A percentile compares a stretch with the other conserved stretches of the same genome.
Conservation (phyloP, 2,329 filamentous ascomycete genomes). For the Pseudodiploospora longispora region DNA sequence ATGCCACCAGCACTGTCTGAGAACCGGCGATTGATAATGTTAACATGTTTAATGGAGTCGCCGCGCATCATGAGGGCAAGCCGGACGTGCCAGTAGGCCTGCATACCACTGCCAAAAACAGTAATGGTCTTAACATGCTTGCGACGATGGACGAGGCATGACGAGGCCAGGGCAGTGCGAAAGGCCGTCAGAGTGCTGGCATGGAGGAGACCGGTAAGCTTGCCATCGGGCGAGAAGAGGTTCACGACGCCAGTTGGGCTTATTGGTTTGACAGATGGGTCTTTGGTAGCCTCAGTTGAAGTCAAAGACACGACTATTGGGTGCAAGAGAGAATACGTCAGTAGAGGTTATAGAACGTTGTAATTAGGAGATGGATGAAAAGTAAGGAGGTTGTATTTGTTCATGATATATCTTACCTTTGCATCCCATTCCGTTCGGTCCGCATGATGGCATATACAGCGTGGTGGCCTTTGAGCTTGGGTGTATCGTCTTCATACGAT, state of each 20-base stretch:
- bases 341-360: background rate
- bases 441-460: constrained; percentile 67
- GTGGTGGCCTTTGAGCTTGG: constrained; percentile 47
- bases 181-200: constrained; percentile 72
- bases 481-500: constrained; percentile 41
- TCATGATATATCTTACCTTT: constrained; percentile 42
- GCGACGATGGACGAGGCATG: constrained; percentile 58
- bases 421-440: constrained; percentile 55
- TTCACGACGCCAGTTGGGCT: constrained; percentile 60
- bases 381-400: background rate
- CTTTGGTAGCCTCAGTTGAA: constrained; percentile 26
- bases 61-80: constrained; percentile 69
- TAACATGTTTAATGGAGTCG: constrained; percentile 64
- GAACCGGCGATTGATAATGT: constrained; percentile 74
- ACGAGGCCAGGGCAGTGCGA: constrained; percentile 66
- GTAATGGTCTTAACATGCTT: constrained; percentile 64
- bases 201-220: constrained; percentile 60
- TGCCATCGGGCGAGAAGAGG: constrained; percentile 55
- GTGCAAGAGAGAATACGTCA: background rate
- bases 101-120: constrained; percentile 80
- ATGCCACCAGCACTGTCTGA: constrained; percentile 46
- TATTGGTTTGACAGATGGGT: constrained; percentile 25
- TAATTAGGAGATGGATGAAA: background rate
- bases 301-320: constrained; percentile 54
- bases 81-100: constrained; percentile 92